phyloP scores from a whole-genome alignment of 2,329 filamentous ascomycete species.

The Leptographium flavum region DNA sequence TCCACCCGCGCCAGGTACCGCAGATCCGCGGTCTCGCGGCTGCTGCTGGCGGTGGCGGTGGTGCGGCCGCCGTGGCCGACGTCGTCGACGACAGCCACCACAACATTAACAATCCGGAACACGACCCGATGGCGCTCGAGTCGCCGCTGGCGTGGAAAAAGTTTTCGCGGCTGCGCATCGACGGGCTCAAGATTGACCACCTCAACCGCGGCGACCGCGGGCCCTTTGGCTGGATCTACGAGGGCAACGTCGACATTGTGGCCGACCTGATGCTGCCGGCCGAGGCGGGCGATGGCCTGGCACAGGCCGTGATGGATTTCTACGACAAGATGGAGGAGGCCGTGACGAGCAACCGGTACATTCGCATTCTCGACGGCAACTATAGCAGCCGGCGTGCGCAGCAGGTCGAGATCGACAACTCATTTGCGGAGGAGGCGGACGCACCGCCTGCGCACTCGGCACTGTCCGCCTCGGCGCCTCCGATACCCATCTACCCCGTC shows the following conservation, averaged over 20 bases:
- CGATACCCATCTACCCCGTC: neutral
- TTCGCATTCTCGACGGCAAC: constrained; percentile 38
- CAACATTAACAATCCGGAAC: constrained; percentile 24
- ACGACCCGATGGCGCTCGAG: constrained; percentile 4
- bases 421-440: neutral
- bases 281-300: constrained; percentile 76
- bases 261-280: constrained; percentile 89
- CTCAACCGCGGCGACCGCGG: constrained; percentile 86
- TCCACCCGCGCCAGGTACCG: constrained; percentile 85
- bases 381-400: constrained; percentile 2
- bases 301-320: constrained; percentile 92
- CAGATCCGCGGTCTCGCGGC: too few relatives aligned
- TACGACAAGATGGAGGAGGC: constrained; percentile 93
- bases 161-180: constrained; percentile 81
- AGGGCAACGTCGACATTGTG: constrained; percentile 93
- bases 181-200: constrained; percentile 89
- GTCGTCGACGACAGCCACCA: constrained; percentile 43
- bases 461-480: neutral
- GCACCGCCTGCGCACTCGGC: neutral
- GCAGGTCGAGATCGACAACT: neutral
- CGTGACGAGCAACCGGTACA: constrained; percentile 62
- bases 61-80: constrained; percentile 44
- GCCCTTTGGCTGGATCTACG: constrained; percentile 94
- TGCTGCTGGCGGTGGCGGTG: too few relatives aligned
- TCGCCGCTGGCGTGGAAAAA: constrained; percentile 65